Conservation (phyloP, 805 yeast genomes). For the Lachancea thermotolerans region DNA sequence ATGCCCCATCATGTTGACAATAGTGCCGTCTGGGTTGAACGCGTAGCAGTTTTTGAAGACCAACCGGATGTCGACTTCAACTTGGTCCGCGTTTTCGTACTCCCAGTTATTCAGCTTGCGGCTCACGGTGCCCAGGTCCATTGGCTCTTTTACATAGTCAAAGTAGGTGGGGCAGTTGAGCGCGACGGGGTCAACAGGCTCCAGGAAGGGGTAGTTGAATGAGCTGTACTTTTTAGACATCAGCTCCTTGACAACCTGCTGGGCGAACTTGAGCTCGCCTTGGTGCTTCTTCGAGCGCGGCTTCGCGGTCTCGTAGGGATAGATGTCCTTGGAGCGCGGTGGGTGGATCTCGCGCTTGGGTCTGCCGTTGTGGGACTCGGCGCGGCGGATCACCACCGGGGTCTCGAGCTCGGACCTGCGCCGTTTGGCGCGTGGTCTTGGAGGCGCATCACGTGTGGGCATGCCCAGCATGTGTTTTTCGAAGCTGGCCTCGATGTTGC, state of each 20-base stretch:
- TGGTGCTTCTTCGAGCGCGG: slow-evolving; percentile 91
- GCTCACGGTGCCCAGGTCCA: slow-evolving; percentile 87
- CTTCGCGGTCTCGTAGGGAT: slow-evolving; percentile 62
- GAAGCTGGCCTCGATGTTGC: slow-evolving; percentile 83
- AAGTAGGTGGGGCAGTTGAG: slow-evolving; percentile 85
- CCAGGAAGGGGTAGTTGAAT: slow-evolving; percentile 82
- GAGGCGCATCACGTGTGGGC: slow-evolving; percentile 56
- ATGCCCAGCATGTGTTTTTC: slow-evolving; percentile 88
- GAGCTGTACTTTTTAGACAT: slow-evolving; percentile 75
- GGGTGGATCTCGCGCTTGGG: slow-evolving; percentile 97
- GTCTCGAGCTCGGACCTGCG: slow-evolving; percentile 31
- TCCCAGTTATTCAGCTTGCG: slow-evolving; percentile 77
- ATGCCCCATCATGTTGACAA: slow-evolving; percentile 94
- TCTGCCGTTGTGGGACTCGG: slow-evolving; percentile 69
- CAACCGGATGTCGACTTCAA: slow-evolving; percentile 73
- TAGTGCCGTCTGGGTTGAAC: slow-evolving; percentile 95
- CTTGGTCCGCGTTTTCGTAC: slow-evolving; percentile 83
- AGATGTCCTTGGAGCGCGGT: slow-evolving; percentile 85
- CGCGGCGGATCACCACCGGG: slow-evolving; percentile 55
- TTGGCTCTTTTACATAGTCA: slow-evolving; percentile 82
- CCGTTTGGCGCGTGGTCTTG: slow-evolving; percentile 24
- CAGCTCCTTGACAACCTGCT: slow-evolving; percentile 74
- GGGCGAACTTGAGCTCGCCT: slow-evolving; percentile 82
- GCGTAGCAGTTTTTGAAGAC: slow-evolving; percentile 84
- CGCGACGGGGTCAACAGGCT: slow-evolving; percentile 94